Conservation (phyloP, 257 asterid species). For the Marsdenia floribunda region DNA sequence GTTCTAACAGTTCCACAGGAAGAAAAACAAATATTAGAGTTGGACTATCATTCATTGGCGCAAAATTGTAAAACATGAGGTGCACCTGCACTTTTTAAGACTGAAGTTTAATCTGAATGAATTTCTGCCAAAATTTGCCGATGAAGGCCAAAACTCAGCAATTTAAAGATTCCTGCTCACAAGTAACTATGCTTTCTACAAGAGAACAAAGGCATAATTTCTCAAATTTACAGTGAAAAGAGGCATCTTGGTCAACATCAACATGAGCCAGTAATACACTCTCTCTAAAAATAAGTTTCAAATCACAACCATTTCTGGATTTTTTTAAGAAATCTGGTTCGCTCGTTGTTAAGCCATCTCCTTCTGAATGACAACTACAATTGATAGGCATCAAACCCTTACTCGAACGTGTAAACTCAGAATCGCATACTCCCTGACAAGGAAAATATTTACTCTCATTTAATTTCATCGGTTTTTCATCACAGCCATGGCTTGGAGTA, state of each 20-base stretch:
- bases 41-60: not conserved
- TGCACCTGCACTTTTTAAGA: not conserved
- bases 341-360: constrained; percentile 8
- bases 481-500: constrained; percentile 17
- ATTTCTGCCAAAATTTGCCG: no score
- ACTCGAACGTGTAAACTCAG: constrained; percentile 20
- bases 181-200: constrained; percentile 55
- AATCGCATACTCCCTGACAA: constrained; percentile 13
- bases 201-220: constrained; percentile 78
- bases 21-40: no score
- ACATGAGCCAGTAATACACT: constrained; percentile 49
- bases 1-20: no score
- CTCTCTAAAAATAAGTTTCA: constrained; percentile 48
- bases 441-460: constrained; percentile 16
- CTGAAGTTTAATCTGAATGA: no score
- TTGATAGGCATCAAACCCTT: constrained; percentile 27
- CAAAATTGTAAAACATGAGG: not conserved
- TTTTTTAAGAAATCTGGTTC: constrained; percentile 15
- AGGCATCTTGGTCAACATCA: constrained; percentile 33
- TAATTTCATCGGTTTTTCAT: constrained; percentile 15
- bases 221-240: constrained; percentile 70
- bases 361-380: constrained; percentile 48
- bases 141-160: constrained; percentile 6
- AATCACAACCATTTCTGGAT: constrained; percentile 23
- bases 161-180: constrained; percentile 31